Conservation (phyloP, 306 rosid genomes). For the Cucurbita ficifolia region DNA sequence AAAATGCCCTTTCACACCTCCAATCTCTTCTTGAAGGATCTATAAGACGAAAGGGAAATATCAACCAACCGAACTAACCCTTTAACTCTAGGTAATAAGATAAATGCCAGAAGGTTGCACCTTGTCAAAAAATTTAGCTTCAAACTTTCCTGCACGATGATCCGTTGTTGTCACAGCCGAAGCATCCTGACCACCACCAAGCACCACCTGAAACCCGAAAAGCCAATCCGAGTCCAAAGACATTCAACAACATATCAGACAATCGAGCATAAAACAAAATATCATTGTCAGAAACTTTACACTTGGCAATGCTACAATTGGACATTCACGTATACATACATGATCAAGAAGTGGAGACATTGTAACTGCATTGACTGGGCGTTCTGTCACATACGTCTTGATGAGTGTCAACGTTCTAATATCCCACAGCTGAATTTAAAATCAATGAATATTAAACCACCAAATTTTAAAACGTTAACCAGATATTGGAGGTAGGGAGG, state of each 20-base stretch:
- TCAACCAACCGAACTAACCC: background rate
- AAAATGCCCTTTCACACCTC: slow-evolving; percentile 95
- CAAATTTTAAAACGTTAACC: background rate
- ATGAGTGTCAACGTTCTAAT: slow-evolving; percentile 62
- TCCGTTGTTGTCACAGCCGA: slow-evolving; percentile 79
- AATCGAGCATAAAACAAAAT: background rate
- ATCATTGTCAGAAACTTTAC: background rate
- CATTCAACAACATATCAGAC: background rate
- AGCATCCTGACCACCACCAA: slow-evolving; percentile 99
- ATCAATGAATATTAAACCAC: background rate
- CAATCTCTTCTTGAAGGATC: slow-evolving; percentile 97
- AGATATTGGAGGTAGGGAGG: background rate
- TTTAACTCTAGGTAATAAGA: background rate
- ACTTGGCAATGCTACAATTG: background rate
- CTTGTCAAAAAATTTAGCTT: slow-evolving; percentile 86
- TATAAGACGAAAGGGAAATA: slow-evolving; percentile 12
- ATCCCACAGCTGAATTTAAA: slow-evolving; percentile 64
- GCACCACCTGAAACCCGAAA: slow-evolving; percentile 46
- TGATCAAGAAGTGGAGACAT: slow-evolving; percentile 90
- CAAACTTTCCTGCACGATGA: slow-evolving; percentile 88
- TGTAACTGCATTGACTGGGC: slow-evolving; percentile 92
- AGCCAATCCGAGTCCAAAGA: background rate
- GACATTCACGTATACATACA: slow-evolving; percentile 32
- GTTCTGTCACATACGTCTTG: slow-evolving; percentile 77
- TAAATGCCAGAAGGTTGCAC: slow-evolving; percentile 5